Conservation (phyloP, 371 early-diverging fungal genomes). For the Thermomucor indicae-seudaticae region DNA sequence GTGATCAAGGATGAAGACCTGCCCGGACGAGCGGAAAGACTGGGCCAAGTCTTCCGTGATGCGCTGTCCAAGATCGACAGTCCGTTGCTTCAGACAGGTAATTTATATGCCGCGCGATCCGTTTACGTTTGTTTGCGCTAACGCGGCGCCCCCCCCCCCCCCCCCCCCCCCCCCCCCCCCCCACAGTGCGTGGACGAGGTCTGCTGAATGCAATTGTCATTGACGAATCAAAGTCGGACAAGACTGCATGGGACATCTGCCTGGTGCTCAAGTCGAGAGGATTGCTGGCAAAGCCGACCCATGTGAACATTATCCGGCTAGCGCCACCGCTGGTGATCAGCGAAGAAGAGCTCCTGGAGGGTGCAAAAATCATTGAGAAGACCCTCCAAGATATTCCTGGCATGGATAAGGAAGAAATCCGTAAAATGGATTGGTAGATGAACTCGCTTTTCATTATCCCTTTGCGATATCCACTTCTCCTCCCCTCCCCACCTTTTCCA, state of each 20-base stretch:
- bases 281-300: constrained; percentile 97
- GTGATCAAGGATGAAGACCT: constrained; percentile 94
- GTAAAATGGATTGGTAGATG: background rate
- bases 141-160: too few species aligned
- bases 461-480: too few species aligned
- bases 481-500: too few species aligned
- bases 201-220: constrained; percentile 96
- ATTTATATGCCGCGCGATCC: too few species aligned
- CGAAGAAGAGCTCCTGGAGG: constrained; percentile 80
- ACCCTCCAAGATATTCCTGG: constrained; percentile 65
- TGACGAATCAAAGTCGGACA: constrained; percentile 76
- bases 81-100: constrained; percentile 69
- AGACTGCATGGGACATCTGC: constrained; percentile 97
- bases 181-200: constrained; percentile 87
- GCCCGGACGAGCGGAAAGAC: constrained; percentile 65
- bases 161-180: too few species aligned
- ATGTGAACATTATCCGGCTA: constrained; percentile 95
- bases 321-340: constrained; percentile 95
- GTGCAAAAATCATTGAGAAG: constrained; percentile 77
- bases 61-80: constrained; percentile 68
- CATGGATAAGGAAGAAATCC: constrained; percentile 49
- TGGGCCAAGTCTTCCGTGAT: constrained; percentile 84
- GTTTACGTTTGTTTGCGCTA: too few species aligned
- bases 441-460: too few species aligned
- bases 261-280: constrained; percentile 89